Evolutionary conservation across 441 rosid genomes (phyloP).

Genomic region (Aquilaria agallochum): DNA sequence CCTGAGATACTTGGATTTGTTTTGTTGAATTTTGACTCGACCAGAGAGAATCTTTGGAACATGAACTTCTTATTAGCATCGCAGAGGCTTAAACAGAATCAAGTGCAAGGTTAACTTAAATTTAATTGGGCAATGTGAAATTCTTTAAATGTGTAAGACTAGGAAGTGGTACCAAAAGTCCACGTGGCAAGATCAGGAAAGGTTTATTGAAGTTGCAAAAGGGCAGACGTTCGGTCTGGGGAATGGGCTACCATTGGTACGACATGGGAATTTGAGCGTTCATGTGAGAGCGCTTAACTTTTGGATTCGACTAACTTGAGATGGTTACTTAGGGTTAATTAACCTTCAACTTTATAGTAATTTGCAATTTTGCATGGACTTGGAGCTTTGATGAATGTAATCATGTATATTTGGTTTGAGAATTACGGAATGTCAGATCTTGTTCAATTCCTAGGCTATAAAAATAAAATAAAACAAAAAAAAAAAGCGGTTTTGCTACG

Average conservation of each 20-base stretch:
- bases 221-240: slow-evolving; percentile 62
- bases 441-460: too few species aligned
- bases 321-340: slow-evolving; percentile 1
- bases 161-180: not conserved
- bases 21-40: too few species aligned
- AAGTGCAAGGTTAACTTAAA: too few species aligned
- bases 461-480: too few species aligned
- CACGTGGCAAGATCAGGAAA: slow-evolving; percentile 28
- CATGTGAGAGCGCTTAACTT: slow-evolving; percentile 20
- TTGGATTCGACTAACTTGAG: slow-evolving; percentile 28
- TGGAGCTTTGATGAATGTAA: slow-evolving; percentile 18
- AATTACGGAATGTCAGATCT: slow-evolving; percentile 71
- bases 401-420: slow-evolving; percentile 28
- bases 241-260: slow-evolving; percentile 58
- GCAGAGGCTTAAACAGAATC: too few species aligned
- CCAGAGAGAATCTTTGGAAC: too few species aligned
- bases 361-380: slow-evolving; percentile 23
- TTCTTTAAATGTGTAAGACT: too few species aligned
- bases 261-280: slow-evolving; percentile 44
- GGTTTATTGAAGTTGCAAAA: slow-evolving; percentile 36
- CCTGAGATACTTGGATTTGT: too few species aligned
- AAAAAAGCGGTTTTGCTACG: too few species aligned
- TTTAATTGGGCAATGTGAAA: too few species aligned
- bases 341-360: slow-evolving; percentile 5
- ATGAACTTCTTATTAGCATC: too few species aligned